Evolutionary conservation across 1,284 basidiomycete species (phyloP).

Genomic region (Ganoderma sp.): DNA sequence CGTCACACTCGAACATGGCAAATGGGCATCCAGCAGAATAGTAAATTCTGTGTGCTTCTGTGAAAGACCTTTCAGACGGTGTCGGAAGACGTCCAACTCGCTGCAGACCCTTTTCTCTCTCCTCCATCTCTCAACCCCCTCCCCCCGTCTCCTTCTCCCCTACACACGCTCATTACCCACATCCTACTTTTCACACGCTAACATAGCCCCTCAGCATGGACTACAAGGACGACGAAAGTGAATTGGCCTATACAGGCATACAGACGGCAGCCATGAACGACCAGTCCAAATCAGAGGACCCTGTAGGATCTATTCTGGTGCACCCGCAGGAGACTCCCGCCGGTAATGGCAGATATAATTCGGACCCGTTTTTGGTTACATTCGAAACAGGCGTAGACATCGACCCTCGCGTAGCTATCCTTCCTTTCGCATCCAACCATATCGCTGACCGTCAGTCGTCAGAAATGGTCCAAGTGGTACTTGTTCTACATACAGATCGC

Average conservation of each 20-base stretch:
- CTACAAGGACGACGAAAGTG: neutral
- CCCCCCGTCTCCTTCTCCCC: neutral
- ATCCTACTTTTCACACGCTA: slow-evolving; percentile 1
- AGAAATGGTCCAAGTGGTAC: slow-evolving; percentile 11
- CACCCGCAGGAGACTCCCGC: neutral
- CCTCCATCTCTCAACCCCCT: no score
- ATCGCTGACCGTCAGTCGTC: neutral
- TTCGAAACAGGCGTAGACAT: slow-evolving; percentile 3
- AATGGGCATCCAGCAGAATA: neutral
- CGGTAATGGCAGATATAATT: neutral
- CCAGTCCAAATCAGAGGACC: neutral
- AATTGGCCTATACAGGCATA: neutral
- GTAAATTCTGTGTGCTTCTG: neutral
- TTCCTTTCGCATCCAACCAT: neutral
- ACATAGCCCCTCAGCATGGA: neutral
- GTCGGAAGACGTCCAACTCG: no score
- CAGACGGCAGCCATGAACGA: neutral
- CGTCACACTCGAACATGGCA: neutral
- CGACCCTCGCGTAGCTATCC: slow-evolving; percentile 1
- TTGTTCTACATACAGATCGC: neutral
- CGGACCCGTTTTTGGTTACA: neutral
- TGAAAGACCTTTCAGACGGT: neutral
- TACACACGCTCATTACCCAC: neutral
- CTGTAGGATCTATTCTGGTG: neutral
- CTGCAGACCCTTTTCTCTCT: no score